Percentiles rank a stretch among this genome's conserved stretches.
phyloP scores from a whole-genome alignment of 2,329 filamentous ascomycete species.

The Colletotrichum sp. region DNA sequence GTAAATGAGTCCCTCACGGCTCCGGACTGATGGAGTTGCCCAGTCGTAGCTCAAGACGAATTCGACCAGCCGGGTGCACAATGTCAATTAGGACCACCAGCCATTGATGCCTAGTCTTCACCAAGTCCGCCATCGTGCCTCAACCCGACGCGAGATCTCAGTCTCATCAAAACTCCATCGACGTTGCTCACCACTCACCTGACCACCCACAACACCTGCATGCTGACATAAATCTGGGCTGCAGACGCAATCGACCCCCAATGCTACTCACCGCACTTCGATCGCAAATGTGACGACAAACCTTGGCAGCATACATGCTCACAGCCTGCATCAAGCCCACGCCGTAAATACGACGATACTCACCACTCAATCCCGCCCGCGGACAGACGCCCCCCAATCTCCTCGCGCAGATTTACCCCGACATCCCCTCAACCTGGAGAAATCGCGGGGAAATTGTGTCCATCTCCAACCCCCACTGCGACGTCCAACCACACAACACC shows the following conservation, averaged over 20 bases:
- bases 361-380: not conserved
- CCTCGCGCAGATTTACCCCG: conserved; percentile 19
- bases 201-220: not conserved
- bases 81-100: not conserved
- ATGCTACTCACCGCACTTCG: not conserved
- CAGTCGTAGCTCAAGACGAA: not conserved
- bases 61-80: rapidly evolving
- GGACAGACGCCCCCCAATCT: not conserved
- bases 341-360: not conserved
- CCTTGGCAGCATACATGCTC: not conserved
- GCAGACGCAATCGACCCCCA: not conserved
- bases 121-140: not conserved
- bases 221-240: not conserved
- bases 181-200: not conserved
- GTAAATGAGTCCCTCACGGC: not conserved
- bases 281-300: not conserved
- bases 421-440: not conserved
- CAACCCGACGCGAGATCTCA: not conserved
- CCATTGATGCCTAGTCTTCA: not conserved
- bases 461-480: not conserved
- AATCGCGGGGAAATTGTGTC: conserved; percentile 11
- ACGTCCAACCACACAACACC: not conserved
- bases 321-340: not conserved
- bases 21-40: not conserved
- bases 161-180: not conserved